phyloP scores from a whole-genome alignment of 805 yeast genomes.

The Cyberlindnera petersonii region DNA sequence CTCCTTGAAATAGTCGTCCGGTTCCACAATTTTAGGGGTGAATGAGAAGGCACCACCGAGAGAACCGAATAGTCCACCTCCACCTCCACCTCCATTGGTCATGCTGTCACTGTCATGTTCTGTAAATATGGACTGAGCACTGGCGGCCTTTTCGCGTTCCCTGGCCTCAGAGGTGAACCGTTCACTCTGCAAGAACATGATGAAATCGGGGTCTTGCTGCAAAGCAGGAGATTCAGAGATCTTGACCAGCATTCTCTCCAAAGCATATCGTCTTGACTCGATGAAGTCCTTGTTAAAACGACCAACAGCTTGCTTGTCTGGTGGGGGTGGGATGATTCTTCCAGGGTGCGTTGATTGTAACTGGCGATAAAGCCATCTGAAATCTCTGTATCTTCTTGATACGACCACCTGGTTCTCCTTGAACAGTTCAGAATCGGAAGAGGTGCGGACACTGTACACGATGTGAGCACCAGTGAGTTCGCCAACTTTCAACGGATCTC shows the following conservation, averaged over 20 bases:
- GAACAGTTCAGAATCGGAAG: conserved; percentile 35
- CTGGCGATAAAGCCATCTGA: conserved; percentile 91
- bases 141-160: conserved; percentile 55
- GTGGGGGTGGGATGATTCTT: conserved; percentile 88
- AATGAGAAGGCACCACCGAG: conserved; percentile 63
- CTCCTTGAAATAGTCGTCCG: conserved; percentile 72
- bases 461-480: conserved; percentile 87
- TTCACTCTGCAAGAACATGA: conserved; percentile 71
- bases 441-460: conserved; percentile 74
- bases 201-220: conserved; percentile 70
- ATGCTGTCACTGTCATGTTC: conserved; percentile 32
- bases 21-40: conserved; percentile 65
- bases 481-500: conserved; percentile 89
- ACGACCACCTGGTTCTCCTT: conserved; percentile 49
- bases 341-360: conserved; percentile 87
- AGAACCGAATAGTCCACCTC: conserved; percentile 69
- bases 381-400: conserved; percentile 84
- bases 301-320: conserved; percentile 91
- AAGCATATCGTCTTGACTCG: conserved; percentile 76
- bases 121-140: conserved; percentile 36
- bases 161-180: conserved; percentile 68
- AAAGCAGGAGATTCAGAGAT: conserved; percentile 55
- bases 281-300: conserved; percentile 87
- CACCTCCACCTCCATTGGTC: conserved; percentile 30
- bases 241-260: conserved; percentile 81